Evolutionary conservation across 352 stramenopile species (phyloP).

Genomic region (Phytophthora meadii): DNA sequence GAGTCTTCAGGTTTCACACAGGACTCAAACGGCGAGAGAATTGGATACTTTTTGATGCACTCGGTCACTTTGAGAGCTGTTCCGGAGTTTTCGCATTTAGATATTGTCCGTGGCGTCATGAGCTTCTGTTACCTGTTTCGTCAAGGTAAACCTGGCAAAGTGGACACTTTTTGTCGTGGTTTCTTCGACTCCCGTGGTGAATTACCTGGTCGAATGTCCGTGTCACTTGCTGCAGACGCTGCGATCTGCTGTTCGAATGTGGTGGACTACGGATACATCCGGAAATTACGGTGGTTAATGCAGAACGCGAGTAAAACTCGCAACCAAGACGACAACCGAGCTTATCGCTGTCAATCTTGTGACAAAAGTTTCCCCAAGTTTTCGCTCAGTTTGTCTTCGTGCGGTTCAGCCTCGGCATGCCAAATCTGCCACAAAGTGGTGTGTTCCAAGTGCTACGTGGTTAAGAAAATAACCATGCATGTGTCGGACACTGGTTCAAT

Average conservation of each 20-base stretch:
- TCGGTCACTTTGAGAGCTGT: slow-evolving; percentile 46
- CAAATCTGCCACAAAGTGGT: slow-evolving; percentile 50
- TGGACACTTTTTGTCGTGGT: slow-evolving; percentile 58
- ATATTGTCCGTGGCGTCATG: slow-evolving; percentile 50
- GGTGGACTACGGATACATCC: slow-evolving; percentile 62
- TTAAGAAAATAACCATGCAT: slow-evolving; percentile 65
- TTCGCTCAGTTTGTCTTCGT: slow-evolving; percentile 8
- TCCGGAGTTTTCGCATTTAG: slow-evolving; percentile 50
- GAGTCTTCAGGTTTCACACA: slow-evolving; percentile 25
- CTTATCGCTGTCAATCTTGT: slow-evolving; percentile 37
- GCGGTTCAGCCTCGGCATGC: slow-evolving; percentile 31
- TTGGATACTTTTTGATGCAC: slow-evolving; percentile 54
- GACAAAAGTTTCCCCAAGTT: slow-evolving; percentile 31
- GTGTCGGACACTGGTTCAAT: slow-evolving; percentile 37
- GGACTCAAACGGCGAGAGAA: slow-evolving; percentile 34
- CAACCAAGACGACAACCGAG: not conserved
- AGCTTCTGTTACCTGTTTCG: slow-evolving; percentile 64
- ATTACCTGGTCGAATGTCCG: slow-evolving; percentile 50
- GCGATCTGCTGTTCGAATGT: slow-evolving; percentile 47
- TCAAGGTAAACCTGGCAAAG: slow-evolving; percentile 24
- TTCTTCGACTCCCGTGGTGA: slow-evolving; percentile 60
- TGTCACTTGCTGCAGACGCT: slow-evolving; percentile 47
- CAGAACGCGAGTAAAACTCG: slow-evolving; percentile 21
- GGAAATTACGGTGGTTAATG: slow-evolving; percentile 72
- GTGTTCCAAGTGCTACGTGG: slow-evolving; percentile 58